Evolutionary conservation across 768 basidiomycete species (phyloP).

Genomic region (Boletus rubropictus): DNA sequence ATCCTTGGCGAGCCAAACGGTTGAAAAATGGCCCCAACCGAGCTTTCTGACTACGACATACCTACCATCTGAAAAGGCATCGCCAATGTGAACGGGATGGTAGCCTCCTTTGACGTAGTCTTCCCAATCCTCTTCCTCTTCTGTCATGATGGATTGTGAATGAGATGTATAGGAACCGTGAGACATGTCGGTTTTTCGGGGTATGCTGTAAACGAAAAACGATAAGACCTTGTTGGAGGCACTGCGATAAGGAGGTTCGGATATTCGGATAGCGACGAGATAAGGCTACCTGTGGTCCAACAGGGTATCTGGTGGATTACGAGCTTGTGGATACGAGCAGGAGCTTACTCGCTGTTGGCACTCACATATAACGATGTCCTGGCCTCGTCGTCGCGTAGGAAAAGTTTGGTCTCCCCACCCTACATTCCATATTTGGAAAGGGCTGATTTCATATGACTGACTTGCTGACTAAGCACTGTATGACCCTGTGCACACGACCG

Average conservation of each 20-base stretch:
- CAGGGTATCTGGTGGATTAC: slow-evolving; percentile 20
- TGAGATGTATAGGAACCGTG: slow-evolving; percentile 71
- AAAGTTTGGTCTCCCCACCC: not conserved
- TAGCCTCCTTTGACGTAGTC: slow-evolving; percentile 81
- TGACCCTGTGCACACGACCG: slow-evolving; percentile 15
- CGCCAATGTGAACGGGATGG: slow-evolving; percentile 93
- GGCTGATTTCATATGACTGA: slow-evolving; percentile 26
- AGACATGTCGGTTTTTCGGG: slow-evolving; percentile 45
- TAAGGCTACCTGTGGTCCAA: slow-evolving; percentile 27
- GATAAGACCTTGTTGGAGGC: slow-evolving; percentile 26
- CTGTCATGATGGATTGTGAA: slow-evolving; percentile 76
- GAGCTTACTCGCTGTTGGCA: not conserved
- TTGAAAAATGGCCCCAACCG: slow-evolving; percentile 93
- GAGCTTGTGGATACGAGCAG: not conserved
- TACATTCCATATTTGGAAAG: slow-evolving; percentile 17
- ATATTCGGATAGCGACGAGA: slow-evolving; percentile 20
- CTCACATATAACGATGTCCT: not conserved
- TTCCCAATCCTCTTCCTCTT: slow-evolving; percentile 92
- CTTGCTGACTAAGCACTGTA: slow-evolving; percentile 22
- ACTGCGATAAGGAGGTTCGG: slow-evolving; percentile 28
- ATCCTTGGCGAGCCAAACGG: slow-evolving; percentile 87
- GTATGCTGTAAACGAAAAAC: slow-evolving; percentile 33
- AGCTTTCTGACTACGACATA: slow-evolving; percentile 92
- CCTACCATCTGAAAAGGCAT: slow-evolving; percentile 78
- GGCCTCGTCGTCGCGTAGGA: slow-evolving; percentile 4